Evolutionary conservation across 2,329 filamentous ascomycete genomes (phyloP).

Genomic region (Colletotrichum sp.): DNA sequence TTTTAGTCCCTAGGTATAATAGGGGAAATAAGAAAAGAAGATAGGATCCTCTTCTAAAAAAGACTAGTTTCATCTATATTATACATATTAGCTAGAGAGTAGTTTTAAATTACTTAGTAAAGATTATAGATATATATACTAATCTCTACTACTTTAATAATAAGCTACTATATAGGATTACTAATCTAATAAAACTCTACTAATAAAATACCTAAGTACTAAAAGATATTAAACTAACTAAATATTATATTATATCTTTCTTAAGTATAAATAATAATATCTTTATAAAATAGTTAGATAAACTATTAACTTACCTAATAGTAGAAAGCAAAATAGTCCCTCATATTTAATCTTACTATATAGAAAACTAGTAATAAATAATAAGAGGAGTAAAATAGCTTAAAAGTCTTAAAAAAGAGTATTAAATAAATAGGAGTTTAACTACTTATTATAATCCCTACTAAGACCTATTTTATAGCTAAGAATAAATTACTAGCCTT

Average conservation of each 20-base stretch:
- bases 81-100: neutral
- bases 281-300: no score
- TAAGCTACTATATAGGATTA: neutral
- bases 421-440: no score
- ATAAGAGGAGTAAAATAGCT: fast-evolving
- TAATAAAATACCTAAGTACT: neutral
- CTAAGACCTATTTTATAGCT: no score
- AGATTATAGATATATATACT: neutral
- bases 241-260: neutral
- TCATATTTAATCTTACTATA: no score
- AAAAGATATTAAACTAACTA: no score
- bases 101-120: neutral
- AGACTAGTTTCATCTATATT: neutral
- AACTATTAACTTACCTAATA: no score
- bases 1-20: no score
- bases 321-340: fast-evolving
- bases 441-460: no score
- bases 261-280: neutral
- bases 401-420: no score
- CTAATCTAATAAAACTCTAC: neutral
- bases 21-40: no score
- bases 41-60: neutral
- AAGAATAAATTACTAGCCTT: no score
- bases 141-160: neutral
- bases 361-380: no score